Base-by-base conservation (phyloP, 208 protist species). In the Novymonas esmeraldas region DNA sequence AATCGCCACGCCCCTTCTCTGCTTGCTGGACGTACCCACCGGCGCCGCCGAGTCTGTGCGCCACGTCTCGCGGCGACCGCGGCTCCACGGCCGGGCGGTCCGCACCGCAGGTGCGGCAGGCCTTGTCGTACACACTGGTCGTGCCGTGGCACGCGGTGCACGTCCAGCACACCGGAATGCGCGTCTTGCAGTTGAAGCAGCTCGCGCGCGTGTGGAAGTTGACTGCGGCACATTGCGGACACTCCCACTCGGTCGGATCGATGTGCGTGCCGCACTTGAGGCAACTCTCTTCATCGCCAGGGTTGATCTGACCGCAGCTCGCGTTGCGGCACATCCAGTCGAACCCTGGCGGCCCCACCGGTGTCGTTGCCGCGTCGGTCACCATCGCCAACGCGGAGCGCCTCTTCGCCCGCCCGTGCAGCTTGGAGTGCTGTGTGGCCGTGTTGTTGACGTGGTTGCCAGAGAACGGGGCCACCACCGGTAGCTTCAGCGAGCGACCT, bases 271-370 rank as follows among this genome's bases (percentile, higher is more conserved):
- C 77, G 59, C 90, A 96, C 49, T 72, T 59, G 24, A 79, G 44
- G 46, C 90, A 96, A 14, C 33, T 63, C 29, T 93, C 87, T 52
- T 94, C 87, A 48, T 96, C 90, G 11, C 86, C 90, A 3, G 88
- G 64, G 58, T 94, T 94, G 33, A 93, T 79, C 28, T 85, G 77
- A 0, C 75, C 82, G 60, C 90, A 96, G 31, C 38, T 70, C 6
- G 54, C 28, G 14, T 77, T 70, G 28, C 90, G 76, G 70, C 90
- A 96, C 87, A 94, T 94, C 88, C 90, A 96, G 73, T 96, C 90
- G 61, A 93, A 93, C 22, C 87, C 86, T 1, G 87, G 86, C 24
- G 87, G 87, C 2, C 88, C 85, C 3, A 66, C 31, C 4, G 85
- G 82, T 14, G 46, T 56, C 3, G 36, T 46, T 22, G n/a, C 22